Evolutionary conservation across 306 rosid genomes (phyloP), one percentile per base, ranked within the genome.

Genomic region (Vicia faba): DNA sequence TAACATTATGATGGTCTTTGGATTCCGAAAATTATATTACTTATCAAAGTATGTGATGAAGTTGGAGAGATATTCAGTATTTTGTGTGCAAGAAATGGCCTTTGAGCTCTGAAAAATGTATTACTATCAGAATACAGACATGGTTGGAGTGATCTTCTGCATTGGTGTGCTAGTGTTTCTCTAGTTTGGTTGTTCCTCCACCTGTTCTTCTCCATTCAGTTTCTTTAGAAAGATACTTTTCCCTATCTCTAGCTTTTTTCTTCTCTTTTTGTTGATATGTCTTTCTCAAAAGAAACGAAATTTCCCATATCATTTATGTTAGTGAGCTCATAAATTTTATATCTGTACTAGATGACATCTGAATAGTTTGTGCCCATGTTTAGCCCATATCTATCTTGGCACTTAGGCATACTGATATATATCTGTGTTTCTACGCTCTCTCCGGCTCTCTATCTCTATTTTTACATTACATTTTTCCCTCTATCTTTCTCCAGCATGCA

Each of bases 151-250:
- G 59, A 46, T 61, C 39, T 41, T 61, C 3, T 64, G n/a, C 57
- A 54, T 31, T 54, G 50, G 57, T 31, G 49, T 61, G 66, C 43
- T 12, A 19, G 20, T 31, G 43, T 65, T 44, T 63, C 39, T 64
- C 39, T 18, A 28, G 55, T 44, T 76, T 44, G 72, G 46, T 63
- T 53, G 57, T 4, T 71, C 69, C 69, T 69, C 44, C 74, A 20
- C 28, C 8, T 18, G 4, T 40, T 13, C 23, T 58, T 69, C 61
- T 55, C 54, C 53, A 23, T 29, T 54, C 36, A 62, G 20, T 51
- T 51, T 56, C 28, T 64, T 50, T 46, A 23, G 66, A 45, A 76
- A 55, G 61, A 55, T 36, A n/a, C 59, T 40, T 65, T 31, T 13
- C 71, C 61, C 50, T 39, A 49, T 67, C 46, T 10, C 11, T 57